Base-by-base conservation (phyloP, 1,284 basidiomycete genomes). In the Ustilago shanxiensis region DNA sequence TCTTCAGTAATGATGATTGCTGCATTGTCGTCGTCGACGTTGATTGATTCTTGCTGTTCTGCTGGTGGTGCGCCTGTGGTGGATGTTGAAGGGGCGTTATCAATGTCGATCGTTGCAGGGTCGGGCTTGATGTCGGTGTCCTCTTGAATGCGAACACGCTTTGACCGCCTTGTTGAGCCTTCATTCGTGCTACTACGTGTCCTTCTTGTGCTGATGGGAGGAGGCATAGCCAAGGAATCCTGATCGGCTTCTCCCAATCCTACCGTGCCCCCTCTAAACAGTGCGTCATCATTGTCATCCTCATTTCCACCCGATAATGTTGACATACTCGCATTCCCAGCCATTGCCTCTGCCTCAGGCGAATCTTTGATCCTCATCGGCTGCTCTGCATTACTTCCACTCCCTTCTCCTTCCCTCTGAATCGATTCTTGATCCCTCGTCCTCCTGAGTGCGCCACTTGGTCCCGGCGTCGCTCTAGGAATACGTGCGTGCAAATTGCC, bases 401-500 rank as follows among this genome's bases (percentile, higher is more conserved):
- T 60, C n/a, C 60, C 49, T 11, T 29, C 57, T 6, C 61, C 65
- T n/a, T 60, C 64, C 16, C 60, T 54, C 16, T 37, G 53, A 10
- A 16, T 16, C 8, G 45, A 20, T 54, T 41, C 54, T 57, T 5
- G n/a, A 9, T n/a, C 41, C 6, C 20, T n/a, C 20, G 41, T 44
- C 11, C 41, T 44, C 41, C 41, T 44, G 8, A 16, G 1, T 8
- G n/a, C 41, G 6, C n/a, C 41, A 20, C 60, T 47, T 11, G 60
- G 59, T 5, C 49, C 63, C 14, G 67, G 63, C 2, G 64, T 63
- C 0, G 57, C 49, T 13, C 69, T 62, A 14, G 75, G 75, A 28
- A 78, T 78, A 2, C 71, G 75, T 16, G 66, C 74, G 49, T 83
- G 79, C 24, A 79, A 53, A 33, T 76, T 79, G 4, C 60, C 73